Percentiles rank a stretch among this genome's conserved stretches.
Evolutionary conservation across 73 alveolate genomes (phyloP).

Genomic region (Paramecium biaurelia): DNA sequence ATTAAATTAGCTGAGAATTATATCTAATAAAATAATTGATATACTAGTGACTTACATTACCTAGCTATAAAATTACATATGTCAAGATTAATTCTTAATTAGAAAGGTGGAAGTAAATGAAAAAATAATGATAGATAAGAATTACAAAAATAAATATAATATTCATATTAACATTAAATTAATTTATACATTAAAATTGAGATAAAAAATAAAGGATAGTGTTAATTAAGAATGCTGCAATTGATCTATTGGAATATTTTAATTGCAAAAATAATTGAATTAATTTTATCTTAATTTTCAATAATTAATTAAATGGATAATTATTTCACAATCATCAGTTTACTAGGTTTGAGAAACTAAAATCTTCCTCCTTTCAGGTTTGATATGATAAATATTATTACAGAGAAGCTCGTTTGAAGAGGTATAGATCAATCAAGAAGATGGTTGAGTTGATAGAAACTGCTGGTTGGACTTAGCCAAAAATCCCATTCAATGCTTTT

Average conservation of each 20-base stretch:
- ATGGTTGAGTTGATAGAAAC: slow-evolving; percentile 87
- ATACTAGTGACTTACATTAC: too few relatives aligned
- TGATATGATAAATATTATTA: neutral
- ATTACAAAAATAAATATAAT: neutral
- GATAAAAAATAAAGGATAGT: neutral
- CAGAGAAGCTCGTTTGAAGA: slow-evolving; percentile 85
- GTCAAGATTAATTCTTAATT: too few relatives aligned
- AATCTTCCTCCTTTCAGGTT: slow-evolving; percentile 67
- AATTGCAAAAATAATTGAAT: neutral
- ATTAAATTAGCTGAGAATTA: too few relatives aligned
- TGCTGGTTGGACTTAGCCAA: slow-evolving; percentile 79
- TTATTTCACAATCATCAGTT: slow-evolving; percentile 65
- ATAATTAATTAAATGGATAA: slow-evolving; percentile 57
- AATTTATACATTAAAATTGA: neutral
- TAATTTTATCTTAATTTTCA: neutral
- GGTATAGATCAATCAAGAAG: slow-evolving; percentile 85
- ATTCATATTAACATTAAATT: neutral
- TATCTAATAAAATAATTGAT: too few relatives aligned
- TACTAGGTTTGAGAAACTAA: slow-evolving; percentile 61
- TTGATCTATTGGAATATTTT: neutral
- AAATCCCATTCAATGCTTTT: slow-evolving; percentile 73
- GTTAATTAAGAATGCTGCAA: neutral
- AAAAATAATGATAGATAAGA: neutral
- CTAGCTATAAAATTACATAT: too few relatives aligned
- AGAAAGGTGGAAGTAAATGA: too few relatives aligned